These are phyloP conservation scores for Venturia oleaginea DNA, from an alignment of 2,329 filamentous ascomycete genomes.

Conservation along the genomic window DNA sequence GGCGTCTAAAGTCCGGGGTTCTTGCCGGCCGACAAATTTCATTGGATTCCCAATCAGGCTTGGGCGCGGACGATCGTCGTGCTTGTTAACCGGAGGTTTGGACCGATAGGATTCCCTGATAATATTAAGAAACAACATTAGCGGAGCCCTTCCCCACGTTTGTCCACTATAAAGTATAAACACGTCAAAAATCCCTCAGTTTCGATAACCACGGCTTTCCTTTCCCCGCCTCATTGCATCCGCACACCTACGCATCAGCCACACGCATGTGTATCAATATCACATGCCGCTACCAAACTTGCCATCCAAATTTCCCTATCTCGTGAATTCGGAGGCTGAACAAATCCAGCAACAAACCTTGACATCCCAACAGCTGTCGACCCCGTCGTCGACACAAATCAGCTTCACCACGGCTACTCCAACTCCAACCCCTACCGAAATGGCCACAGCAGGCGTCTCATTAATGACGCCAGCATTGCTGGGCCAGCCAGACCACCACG, in stretches of 20 bases:
- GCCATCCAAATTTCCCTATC: background rate
- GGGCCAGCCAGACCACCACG: constrained; percentile 43
- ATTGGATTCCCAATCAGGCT: constrained; percentile 18
- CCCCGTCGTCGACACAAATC: background rate
- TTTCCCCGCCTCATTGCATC: background rate
- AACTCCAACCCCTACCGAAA: constrained; percentile 15
- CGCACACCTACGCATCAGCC: background rate
- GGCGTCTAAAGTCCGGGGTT: constrained; percentile 12
- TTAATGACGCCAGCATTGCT: constrained; percentile 48
- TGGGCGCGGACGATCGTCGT: constrained; percentile 26
- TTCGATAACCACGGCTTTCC: background rate
- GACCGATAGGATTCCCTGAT: no score
- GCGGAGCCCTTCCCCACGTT: constrained; percentile 22
- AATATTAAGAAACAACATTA: no score
- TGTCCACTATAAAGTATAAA: no score
- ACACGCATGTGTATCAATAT: background rate
- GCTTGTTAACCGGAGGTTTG: constrained; percentile 11
- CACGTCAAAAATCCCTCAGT: no score
- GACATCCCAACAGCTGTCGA: background rate
- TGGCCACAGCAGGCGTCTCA: constrained; percentile 38
- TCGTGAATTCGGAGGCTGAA: background rate
- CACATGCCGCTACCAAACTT: constrained; percentile 4
- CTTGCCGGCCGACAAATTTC: constrained; percentile 18
- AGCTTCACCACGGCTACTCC: constrained; percentile 9
- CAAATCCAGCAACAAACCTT: background rate